These are phyloP conservation scores for Didymella exigua DNA, from an alignment of 2,329 filamentous ascomycete genomes.

Conservation along the genomic window DNA sequence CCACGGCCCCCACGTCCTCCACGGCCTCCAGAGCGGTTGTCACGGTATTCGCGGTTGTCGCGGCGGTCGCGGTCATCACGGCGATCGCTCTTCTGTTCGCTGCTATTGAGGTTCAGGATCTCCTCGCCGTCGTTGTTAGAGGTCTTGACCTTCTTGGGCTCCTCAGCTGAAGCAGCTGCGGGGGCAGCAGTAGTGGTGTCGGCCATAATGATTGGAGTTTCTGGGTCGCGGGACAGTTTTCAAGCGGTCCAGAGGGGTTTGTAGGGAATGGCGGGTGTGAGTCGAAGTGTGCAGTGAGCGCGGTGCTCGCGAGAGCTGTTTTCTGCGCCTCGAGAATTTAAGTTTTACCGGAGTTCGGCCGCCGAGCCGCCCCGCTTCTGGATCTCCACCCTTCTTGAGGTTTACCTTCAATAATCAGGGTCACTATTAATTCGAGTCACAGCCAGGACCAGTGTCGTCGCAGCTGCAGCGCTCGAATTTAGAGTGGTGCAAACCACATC, in stretches of 20 bases:
- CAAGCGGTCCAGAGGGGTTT: neutral
- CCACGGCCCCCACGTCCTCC: slow-evolving; percentile 19
- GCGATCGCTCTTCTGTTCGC: slow-evolving; percentile 23
- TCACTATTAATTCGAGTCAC: neutral
- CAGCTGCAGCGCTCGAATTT: too few species aligned
- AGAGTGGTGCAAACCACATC: too few species aligned
- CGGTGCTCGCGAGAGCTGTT: neutral
- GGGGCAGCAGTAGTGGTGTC: slow-evolving; percentile 8
- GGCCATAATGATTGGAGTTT: slow-evolving; percentile 19
- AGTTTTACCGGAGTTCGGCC: neutral
- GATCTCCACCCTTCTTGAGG: neutral
- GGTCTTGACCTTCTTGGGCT: slow-evolving; percentile 18
- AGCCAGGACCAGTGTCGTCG: too few species aligned
- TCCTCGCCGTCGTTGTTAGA: slow-evolving; percentile 21
- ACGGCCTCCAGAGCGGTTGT: slow-evolving; percentile 2
- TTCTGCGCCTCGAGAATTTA: neutral
- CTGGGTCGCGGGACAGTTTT: neutral
- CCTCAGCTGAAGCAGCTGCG: slow-evolving; percentile 22
- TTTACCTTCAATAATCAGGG: neutral
- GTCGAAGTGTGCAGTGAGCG: neutral
- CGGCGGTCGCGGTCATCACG: slow-evolving; percentile 16
- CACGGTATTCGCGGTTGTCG: slow-evolving; percentile 16
- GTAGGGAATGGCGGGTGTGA: neutral
- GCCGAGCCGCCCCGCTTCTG: neutral
- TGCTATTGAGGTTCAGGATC: slow-evolving; percentile 25